phyloP scores from a whole-genome alignment of 495 filamentous ascomycete species.

The Penicillium odoratum region DNA sequence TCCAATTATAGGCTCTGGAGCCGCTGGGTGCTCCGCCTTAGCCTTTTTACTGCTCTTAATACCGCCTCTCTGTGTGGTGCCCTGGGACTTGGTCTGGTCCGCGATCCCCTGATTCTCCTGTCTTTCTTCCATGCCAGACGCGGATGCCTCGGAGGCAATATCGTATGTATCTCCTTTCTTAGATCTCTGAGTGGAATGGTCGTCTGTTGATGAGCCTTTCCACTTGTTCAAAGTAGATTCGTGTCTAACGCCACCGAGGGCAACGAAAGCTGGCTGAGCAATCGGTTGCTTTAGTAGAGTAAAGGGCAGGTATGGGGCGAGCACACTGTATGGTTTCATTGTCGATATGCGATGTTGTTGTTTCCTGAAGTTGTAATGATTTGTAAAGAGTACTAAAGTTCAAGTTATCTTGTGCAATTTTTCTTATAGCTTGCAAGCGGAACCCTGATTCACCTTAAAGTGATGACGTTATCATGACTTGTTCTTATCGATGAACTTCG shows the following conservation, averaged over 20 bases:
- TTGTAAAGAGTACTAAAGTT: background rate
- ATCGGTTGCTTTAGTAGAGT: background rate
- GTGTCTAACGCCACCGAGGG: conserved; percentile 13
- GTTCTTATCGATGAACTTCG: background rate
- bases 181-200: conserved; percentile 1
- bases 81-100: conserved; percentile 39
- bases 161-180: conserved; percentile 5
- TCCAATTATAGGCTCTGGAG: conserved; percentile 64
- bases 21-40: conserved; percentile 64
- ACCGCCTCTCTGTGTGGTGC: conserved; percentile 45
- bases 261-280: conserved; percentile 4
- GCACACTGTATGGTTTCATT: background rate
- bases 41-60: conserved; percentile 48
- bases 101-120: conserved; percentile 19
- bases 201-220: conserved; percentile 32
- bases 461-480: background rate
- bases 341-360: background rate
- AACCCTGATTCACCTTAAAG: background rate
- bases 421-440: background rate
- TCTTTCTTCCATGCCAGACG: conserved; percentile 6
- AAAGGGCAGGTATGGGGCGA: background rate
- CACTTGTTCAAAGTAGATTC: conserved; percentile 31
- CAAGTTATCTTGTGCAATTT: background rate
- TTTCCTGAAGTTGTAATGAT: background rate
- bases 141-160: background rate